These are phyloP conservation scores for Geum urbanum DNA, from an alignment of 306 rosid species.

Conservation along the genomic window DNA sequence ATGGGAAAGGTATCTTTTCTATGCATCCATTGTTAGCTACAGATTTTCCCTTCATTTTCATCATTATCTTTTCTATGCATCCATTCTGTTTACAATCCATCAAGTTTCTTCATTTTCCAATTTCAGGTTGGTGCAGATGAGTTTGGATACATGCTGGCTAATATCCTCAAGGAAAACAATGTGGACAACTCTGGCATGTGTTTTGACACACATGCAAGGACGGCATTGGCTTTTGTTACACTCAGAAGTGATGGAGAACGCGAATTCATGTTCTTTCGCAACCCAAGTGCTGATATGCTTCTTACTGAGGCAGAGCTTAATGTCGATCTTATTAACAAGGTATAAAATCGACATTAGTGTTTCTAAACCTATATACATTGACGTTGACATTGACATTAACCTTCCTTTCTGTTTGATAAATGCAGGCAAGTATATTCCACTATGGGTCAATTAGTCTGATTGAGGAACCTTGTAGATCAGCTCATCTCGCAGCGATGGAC, in stretches of 20 bases:
- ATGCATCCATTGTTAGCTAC: background rate
- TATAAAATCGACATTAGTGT: background rate
- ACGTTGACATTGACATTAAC: constrained; percentile 11
- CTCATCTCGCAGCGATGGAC: constrained; percentile 72
- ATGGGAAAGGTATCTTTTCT: constrained; percentile 60
- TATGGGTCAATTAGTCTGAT: constrained; percentile 89
- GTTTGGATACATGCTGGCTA: constrained; percentile 70
- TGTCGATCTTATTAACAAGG: constrained; percentile 49
- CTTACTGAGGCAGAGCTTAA: constrained; percentile 66
- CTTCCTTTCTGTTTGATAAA: constrained; percentile 19
- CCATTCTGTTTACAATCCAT: background rate
- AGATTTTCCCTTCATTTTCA: background rate
- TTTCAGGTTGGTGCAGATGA: constrained; percentile 82
- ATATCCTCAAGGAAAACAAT: constrained; percentile 58
- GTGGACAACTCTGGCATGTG: constrained; percentile 68
- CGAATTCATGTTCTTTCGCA: constrained; percentile 71
- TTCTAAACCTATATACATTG: background rate
- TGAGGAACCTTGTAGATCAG: constrained; percentile 68
- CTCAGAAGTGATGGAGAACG: constrained; percentile 77
- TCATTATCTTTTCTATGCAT: background rate
- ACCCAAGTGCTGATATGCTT: constrained; percentile 91
- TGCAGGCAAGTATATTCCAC: constrained; percentile 70
- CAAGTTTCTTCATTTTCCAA: background rate
- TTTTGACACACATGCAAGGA: constrained; percentile 65
- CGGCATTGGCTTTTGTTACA: constrained; percentile 78